phyloP scores from a whole-genome alignment of 441 rosid genomes.

The Erodium chrysanthum region DNA sequence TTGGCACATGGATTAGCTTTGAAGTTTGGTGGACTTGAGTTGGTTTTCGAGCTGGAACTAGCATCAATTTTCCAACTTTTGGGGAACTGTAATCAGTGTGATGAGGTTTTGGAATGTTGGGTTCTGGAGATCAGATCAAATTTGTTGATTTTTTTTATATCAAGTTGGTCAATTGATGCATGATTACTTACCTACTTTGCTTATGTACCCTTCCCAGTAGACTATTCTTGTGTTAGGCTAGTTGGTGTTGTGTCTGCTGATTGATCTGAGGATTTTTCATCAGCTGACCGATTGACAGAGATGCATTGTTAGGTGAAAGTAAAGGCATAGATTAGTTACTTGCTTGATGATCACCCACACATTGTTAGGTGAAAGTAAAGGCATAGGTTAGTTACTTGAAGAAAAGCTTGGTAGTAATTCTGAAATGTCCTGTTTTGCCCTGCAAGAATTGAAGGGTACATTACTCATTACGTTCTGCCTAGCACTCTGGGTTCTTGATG shows the following conservation, averaged over 20 bases:
- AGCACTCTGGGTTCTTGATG: neutral
- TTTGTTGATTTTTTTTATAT: neutral
- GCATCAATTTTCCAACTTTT: slow-evolving; percentile 5
- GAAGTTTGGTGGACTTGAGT: neutral
- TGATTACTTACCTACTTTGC: too few relatives aligned
- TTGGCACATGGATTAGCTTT: slow-evolving; percentile 3
- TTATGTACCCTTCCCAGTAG: too few relatives aligned
- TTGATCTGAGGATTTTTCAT: neutral
- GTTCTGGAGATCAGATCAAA: neutral
- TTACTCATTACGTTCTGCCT: neutral
- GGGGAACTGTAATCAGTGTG: neutral
- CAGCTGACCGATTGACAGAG: neutral
- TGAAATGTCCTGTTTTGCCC: neutral
- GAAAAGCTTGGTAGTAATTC: neutral
- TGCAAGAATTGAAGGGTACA: neutral
- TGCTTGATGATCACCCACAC: neutral
- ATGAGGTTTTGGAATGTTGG: neutral
- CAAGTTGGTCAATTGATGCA: neutral
- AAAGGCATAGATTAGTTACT: too few relatives aligned
- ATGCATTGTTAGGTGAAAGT: too few relatives aligned
- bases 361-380: neutral
- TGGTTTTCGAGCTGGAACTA: slow-evolving; percentile 14
- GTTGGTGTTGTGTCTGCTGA: neutral
- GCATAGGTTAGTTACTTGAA: neutral
- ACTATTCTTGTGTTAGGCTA: neutral